A percentile compares a stretch with the other conserved stretches of the same genome.
phyloP scores from a whole-genome alignment of 2,329 filamentous ascomycete species.

The Sphaceloma murrayae region DNA sequence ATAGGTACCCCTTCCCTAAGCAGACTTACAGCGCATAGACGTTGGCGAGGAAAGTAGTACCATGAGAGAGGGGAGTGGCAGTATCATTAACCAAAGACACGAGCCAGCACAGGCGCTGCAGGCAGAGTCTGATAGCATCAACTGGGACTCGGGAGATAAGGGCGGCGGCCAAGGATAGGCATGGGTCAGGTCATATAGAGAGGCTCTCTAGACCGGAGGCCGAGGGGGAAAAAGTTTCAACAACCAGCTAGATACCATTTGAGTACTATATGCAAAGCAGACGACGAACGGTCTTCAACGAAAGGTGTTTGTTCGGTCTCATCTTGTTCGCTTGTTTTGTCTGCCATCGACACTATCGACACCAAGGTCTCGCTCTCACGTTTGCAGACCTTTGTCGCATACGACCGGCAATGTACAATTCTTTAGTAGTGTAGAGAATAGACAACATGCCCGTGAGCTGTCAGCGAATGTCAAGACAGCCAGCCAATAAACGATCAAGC shows the following conservation, averaged over 20 bases:
- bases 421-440: too few species aligned
- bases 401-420: too few species aligned
- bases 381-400: too few species aligned
- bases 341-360: too few species aligned
- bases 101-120: slow-evolving; percentile 13
- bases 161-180: slow-evolving; percentile 5
- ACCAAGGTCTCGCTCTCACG: too few species aligned
- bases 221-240: slow-evolving; percentile 25
- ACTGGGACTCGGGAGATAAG: slow-evolving; percentile 12
- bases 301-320: not conserved
- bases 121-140: slow-evolving; percentile 14
- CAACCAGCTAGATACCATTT: slow-evolving; percentile 32
- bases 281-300: not conserved
- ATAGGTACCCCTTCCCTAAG: slow-evolving; percentile 32
- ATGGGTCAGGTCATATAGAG: slow-evolving; percentile 12
- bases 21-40: slow-evolving; percentile 27
- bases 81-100: not conserved
- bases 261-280: not conserved
- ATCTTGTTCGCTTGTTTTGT: not conserved
- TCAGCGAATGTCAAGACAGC: too few species aligned
- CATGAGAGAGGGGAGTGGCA: not conserved
- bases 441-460: too few species aligned
- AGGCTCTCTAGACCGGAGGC: slow-evolving; percentile 8
- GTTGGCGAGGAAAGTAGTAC: not conserved
- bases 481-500: not conserved